Percentiles rank a stretch among this genome's conserved stretches.
These are phyloP conservation scores for Yamadazyma pseudoaaseri DNA, from an alignment of 1,139 yeast genomes.

Conservation along the genomic window DNA sequence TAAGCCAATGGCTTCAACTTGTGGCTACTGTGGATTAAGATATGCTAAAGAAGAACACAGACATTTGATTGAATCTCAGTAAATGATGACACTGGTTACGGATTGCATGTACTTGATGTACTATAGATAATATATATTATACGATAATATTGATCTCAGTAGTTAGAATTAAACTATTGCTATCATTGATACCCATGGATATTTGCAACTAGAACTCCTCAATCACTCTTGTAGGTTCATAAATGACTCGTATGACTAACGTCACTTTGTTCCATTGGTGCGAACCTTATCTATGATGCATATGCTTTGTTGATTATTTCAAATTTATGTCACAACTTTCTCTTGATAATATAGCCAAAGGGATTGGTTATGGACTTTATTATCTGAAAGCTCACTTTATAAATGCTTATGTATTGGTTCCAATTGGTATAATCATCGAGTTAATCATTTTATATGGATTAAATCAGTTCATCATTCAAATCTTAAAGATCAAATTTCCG, in stretches of 20 bases:
- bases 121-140: neutral
- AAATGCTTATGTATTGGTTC: conserved; percentile 34
- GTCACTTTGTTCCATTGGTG: conserved; percentile 6
- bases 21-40: conserved; percentile 66
- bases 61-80: conserved; percentile 30
- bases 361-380: conserved; percentile 16
- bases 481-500: conserved; percentile 61
- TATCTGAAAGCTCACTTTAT: conserved; percentile 24
- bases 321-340: neutral
- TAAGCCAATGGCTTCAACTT: conserved; percentile 12
- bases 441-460: conserved; percentile 59
- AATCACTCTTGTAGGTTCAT: neutral
- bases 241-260: too few species aligned
- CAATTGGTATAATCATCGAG: conserved; percentile 33
- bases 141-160: too few species aligned
- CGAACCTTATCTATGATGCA: conserved; percentile 1
- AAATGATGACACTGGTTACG: neutral
- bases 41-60: conserved; percentile 54
- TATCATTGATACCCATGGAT: too few species aligned
- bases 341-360: conserved; percentile 7
- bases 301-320: neutral
- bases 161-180: too few species aligned
- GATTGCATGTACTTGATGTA: conserved; percentile 1
- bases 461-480: conserved; percentile 47
- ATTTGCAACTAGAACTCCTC: too few species aligned